Base-by-base conservation (phyloP, 306 rosid genomes). In the Castanea sativa region DNA sequence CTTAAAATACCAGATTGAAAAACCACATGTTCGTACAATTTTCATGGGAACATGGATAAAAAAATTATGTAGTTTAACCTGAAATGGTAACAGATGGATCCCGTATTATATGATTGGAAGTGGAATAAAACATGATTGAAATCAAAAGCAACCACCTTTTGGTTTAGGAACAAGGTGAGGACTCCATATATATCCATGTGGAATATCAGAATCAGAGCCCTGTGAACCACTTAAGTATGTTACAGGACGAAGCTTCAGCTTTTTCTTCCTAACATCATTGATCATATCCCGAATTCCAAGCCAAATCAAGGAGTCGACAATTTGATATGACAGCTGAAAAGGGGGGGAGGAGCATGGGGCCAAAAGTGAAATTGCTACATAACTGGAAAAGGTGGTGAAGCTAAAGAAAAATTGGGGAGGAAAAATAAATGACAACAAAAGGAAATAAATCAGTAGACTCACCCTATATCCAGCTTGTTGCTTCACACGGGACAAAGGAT, bases 101-200 rank as follows among this genome's bases (percentile, higher is more conserved):
- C 12, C 73, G 21, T 55, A 69, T 43, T 73, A 74, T 57, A 72
- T 51, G 55, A 63, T 65, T 56, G 70, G 21, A 81, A 58, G 61
- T 38, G 67, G 41, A 83, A 49, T 70, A 51, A 10, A 18, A 13
- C 72, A 78, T 49, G 60, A 71, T 61, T 71, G 25, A 85, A 79
- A 76, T 69, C 55, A 72, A 79, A 79, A 82, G 71, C 29, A 81
- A 55, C 55, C 69, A 96, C 99, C 99, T 90, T 91, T 96, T 76
- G 99, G 99, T 88, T 96, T 96, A 78, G 99, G 99, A 81, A 93
- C 99, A 81, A 96, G 97, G 83, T 96, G 96, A 71, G 99, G 99
- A 85, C 99, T 96, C 99, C 99, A 96, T 74, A 96, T 96, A 81
- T 96, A 96, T 58, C 97, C 99, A 90, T 96, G 89, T 33, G 99